These are phyloP conservation scores for Durio zibethinus DNA, from an alignment of 345 rosid genomes.

Conservation along the genomic window DNA sequence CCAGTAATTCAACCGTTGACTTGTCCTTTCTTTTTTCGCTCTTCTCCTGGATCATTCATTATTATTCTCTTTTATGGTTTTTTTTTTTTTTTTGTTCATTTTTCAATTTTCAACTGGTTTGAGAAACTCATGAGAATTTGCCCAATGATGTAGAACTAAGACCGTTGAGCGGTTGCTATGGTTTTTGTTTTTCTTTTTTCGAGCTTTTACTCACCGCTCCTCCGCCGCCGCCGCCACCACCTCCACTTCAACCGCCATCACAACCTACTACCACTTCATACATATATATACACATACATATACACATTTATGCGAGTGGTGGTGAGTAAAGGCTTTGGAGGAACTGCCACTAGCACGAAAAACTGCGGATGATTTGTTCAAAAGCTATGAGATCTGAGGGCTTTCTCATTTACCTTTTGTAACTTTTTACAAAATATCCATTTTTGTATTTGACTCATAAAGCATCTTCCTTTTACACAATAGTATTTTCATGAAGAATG, in stretches of 20 bases:
- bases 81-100: neutral
- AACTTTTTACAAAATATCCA: neutral
- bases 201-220: conserved; percentile 15
- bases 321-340: conserved; percentile 28
- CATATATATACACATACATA: neutral
- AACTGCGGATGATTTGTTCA: conserved; percentile 35
- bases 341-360: conserved; percentile 20
- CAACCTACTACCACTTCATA: neutral
- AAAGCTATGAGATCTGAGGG: conserved; percentile 67
- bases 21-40: neutral
- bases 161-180: conserved; percentile 23
- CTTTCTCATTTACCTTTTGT: neutral
- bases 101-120: neutral
- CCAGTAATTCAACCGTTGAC: neutral
- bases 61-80: neutral
- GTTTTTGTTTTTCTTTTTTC: conserved; percentile 11
- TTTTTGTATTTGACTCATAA: neutral
- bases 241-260: neutral
- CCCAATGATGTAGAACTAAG: conserved; percentile 23
- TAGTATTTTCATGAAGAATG: neutral
- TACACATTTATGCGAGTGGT: neutral
- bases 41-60: no score
- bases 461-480: neutral
- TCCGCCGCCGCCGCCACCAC: neutral
- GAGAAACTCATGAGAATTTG: neutral